phyloP scores from a whole-genome alignment of 2,329 filamentous ascomycete species.

The Graphiopsis chlorocephala region DNA sequence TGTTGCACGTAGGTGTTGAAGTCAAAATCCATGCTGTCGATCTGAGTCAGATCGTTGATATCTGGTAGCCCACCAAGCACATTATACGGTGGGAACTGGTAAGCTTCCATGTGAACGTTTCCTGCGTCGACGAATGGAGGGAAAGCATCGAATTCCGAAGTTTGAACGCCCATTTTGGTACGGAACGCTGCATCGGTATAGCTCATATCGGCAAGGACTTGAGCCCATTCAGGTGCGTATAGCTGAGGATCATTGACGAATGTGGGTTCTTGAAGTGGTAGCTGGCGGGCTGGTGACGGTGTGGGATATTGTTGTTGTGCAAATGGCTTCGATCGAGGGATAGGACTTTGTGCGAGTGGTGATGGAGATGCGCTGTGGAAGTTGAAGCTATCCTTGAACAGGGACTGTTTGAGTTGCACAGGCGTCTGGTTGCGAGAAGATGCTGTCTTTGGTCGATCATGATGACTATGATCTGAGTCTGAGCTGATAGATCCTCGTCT shows the following conservation, averaged over 20 bases:
- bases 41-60: slow-evolving; percentile 15
- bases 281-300: slow-evolving; percentile 20
- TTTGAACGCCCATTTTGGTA: slow-evolving; percentile 21
- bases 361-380: slow-evolving; percentile 29
- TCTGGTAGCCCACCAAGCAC: not conserved
- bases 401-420: slow-evolving; percentile 30
- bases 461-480: slow-evolving; percentile 55
- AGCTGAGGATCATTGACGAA: slow-evolving; percentile 29
- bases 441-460: slow-evolving; percentile 29
- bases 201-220: slow-evolving; percentile 18
- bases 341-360: slow-evolving; percentile 27
- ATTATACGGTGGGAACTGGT: slow-evolving; percentile 18
- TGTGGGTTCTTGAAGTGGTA: slow-evolving; percentile 26
- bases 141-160: slow-evolving; percentile 10
- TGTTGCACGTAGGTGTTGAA: slow-evolving; percentile 30
- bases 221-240: slow-evolving; percentile 32
- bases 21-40: slow-evolving; percentile 30
- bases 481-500: slow-evolving; percentile 56
- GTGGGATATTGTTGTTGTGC: not conserved
- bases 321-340: slow-evolving; percentile 18
- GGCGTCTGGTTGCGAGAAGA: slow-evolving; percentile 31
- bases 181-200: slow-evolving; percentile 24
- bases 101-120: not conserved
- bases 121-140: not conserved
- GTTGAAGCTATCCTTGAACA: slow-evolving; percentile 30